A percentile compares a stretch with the other conserved stretches of the same genome.
Conservation (phyloP, 192 early-diverging fungal genomes). For the Coemansia sp. region DNA sequence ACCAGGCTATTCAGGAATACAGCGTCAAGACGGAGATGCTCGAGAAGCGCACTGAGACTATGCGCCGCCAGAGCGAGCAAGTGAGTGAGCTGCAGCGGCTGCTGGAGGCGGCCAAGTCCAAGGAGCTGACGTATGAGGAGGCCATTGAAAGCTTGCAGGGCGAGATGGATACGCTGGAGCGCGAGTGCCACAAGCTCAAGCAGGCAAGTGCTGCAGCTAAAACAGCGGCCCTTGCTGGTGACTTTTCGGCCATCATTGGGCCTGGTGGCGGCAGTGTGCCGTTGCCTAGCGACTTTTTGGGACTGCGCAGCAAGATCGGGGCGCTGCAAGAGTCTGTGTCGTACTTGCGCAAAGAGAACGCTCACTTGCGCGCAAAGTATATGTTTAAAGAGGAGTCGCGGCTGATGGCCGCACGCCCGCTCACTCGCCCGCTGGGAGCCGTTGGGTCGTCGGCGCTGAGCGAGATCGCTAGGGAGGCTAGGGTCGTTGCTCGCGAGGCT, state of each 20-base stretch:
- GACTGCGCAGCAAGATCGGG: slow-evolving; percentile 39
- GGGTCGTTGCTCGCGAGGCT: slow-evolving; percentile 29
- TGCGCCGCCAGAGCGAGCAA: slow-evolving; percentile 66
- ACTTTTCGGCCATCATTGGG: slow-evolving; percentile 15
- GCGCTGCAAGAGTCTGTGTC: slow-evolving; percentile 69
- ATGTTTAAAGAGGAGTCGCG: slow-evolving; percentile 11
- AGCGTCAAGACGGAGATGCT: slow-evolving; percentile 74
- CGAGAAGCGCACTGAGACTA: slow-evolving; percentile 73
- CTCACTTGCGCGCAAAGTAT: slow-evolving; percentile 66
- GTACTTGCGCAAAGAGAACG: slow-evolving; percentile 79
- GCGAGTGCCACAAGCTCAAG: slow-evolving; percentile 61
- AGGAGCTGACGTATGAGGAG: slow-evolving; percentile 70
- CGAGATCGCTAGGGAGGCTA: slow-evolving; percentile 29
- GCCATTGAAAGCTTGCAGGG: slow-evolving; percentile 66
- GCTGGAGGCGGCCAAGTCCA: slow-evolving; percentile 58
- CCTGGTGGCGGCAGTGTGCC: slow-evolving; percentile 8
- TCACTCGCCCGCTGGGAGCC: background rate
- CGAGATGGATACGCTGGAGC: slow-evolving; percentile 68
- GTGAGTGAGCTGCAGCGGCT: slow-evolving; percentile 60
- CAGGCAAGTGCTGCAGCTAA: slow-evolving; percentile 42
- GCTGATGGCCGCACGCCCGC: slow-evolving; percentile 9
- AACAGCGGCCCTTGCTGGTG: background rate
- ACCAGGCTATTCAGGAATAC: slow-evolving; percentile 75
- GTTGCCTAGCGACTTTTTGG: slow-evolving; percentile 57
- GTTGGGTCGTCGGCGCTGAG: background rate